Evolutionary conservation across 73 alveolate species (phyloP), one percentile per base, ranked within the genome.

Genomic region (Uronychia binucleata): DNA sequence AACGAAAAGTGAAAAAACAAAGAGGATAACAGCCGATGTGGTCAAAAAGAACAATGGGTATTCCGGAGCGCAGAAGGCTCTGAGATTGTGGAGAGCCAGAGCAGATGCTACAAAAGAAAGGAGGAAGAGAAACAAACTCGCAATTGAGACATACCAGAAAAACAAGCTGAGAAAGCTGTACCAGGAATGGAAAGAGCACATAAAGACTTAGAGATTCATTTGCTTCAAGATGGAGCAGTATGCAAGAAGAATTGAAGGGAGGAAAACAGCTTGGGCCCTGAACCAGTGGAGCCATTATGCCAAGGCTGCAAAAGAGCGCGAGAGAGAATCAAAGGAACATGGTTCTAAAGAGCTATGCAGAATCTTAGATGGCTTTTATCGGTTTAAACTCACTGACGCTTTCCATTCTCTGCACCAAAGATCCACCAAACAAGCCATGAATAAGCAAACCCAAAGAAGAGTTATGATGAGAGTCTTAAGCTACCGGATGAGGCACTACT

Each of bases 1-100:
- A 75, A n/a, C 86, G 30, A 75, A 57, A 74, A 77, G n/a, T 1
- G 34, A 33, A 11, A 88, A 57, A 77, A 75, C 58, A 19, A 60
- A 35, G 28, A 81, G 90, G 59, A 30, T 82, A 14, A 82, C 75
- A 28, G 76, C 59, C 1, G 90, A 81, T 58, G 28, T 77, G n/a
- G 28, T 75, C 34, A 46, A 31, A 14, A 31, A 80, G 1, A 85
- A 81, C 31, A 30, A 86, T 0, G 46, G 67, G 77, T 77, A 57
- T 58, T 19, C 58, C 59, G 75, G 78, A 30, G 59, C 59, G 27
- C 33, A 60, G 75, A 75, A 31, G 8, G 81, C 96, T 26, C 5
- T 80, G n/a, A 31, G 46, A 11, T 33, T 60, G 34, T 90, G 96
- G 96, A 30, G 35, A 32, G 1, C 57, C 0, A 86, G 96, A 81